Evolutionary conservation across 352 stramenopile species (phyloP).

Genomic region (Plasmopara muralis): DNA sequence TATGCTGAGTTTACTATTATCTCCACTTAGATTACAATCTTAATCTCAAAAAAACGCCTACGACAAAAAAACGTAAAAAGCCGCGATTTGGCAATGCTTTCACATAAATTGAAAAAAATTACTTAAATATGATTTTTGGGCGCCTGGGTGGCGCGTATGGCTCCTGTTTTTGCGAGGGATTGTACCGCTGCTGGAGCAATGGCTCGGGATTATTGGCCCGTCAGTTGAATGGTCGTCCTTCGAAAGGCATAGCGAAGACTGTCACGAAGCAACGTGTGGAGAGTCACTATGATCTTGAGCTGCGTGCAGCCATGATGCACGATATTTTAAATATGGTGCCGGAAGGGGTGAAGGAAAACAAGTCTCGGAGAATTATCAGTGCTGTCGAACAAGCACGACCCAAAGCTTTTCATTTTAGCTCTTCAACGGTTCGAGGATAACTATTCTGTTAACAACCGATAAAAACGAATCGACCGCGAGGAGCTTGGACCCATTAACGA

Average conservation of each 20-base stretch:
- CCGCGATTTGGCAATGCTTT: constrained; percentile 94
- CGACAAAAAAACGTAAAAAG: constrained; percentile 99
- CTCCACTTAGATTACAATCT: constrained; percentile 99
- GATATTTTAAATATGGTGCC: constrained; percentile 99
- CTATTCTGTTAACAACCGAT: constrained; percentile 94
- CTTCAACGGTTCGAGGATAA: constrained; percentile 99
- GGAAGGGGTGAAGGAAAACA: constrained; percentile 99
- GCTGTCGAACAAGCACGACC: constrained; percentile 99
- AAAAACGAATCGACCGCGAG: constrained; percentile 97
- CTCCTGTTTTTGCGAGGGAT: constrained; percentile 99
- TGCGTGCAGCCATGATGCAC: constrained; percentile 99
- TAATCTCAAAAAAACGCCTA: constrained; percentile 99
- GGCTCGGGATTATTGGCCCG: constrained; percentile 98
- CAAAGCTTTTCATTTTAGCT: constrained; percentile 98
- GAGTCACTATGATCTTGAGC: constrained; percentile 98
- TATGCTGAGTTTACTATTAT: constrained; percentile 99
- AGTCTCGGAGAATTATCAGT: constrained; percentile 97
- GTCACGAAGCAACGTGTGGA: constrained; percentile 99
- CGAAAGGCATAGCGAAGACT: constrained; percentile 98
- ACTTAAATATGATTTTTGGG: constrained; percentile 98
- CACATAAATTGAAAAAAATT: constrained; percentile 97
- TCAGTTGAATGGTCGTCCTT: constrained; percentile 99
- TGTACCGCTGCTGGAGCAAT: constrained; percentile 96
- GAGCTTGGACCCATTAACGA: constrained; percentile 99
- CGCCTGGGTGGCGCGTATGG: constrained; percentile 98